phyloP scores from a whole-genome alignment of 2,329 filamentous ascomycete species.

The Pestalotiopsis sp. region DNA sequence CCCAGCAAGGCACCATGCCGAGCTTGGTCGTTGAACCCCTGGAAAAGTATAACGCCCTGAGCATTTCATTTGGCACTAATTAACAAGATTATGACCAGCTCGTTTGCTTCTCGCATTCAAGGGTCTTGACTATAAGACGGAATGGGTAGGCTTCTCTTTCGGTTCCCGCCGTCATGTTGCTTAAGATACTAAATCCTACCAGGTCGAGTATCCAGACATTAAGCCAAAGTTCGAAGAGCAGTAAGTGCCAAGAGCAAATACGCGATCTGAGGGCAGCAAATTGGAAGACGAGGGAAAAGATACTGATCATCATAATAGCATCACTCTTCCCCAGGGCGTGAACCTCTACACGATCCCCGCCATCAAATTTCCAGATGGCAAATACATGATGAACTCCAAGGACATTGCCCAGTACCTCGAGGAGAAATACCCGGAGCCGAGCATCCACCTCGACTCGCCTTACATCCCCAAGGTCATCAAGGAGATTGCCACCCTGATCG shows the following conservation, averaged over 20 bases:
- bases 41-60: conserved; percentile 60
- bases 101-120: conserved; percentile 72
- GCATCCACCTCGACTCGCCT: conserved; percentile 59
- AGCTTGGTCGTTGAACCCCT: conserved; percentile 70
- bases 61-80: neutral
- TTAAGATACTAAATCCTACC: conserved; percentile 6
- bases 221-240: conserved; percentile 55
- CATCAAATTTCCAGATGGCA: conserved; percentile 48
- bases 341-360: conserved; percentile 34
- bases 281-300: no score
- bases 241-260: conserved; percentile 36
- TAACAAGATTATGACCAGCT: conserved; percentile 41
- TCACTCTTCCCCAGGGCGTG: conserved; percentile 49
- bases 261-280: no score
- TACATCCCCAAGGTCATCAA: conserved; percentile 47
- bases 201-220: conserved; percentile 69
- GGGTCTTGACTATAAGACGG: conserved; percentile 65
- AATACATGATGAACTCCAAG: conserved; percentile 65
- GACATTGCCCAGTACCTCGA: conserved; percentile 64
- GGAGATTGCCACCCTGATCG: conserved; percentile 36
- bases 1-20: conserved; percentile 52
- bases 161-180: no score
- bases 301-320: conserved; percentile 37
- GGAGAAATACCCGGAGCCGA: conserved; percentile 57
- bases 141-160: conserved; percentile 50